These are phyloP conservation scores for Hortiboletus flavorubellus DNA, from an alignment of 768 basidiomycete genomes.

Conservation along the genomic window DNA sequence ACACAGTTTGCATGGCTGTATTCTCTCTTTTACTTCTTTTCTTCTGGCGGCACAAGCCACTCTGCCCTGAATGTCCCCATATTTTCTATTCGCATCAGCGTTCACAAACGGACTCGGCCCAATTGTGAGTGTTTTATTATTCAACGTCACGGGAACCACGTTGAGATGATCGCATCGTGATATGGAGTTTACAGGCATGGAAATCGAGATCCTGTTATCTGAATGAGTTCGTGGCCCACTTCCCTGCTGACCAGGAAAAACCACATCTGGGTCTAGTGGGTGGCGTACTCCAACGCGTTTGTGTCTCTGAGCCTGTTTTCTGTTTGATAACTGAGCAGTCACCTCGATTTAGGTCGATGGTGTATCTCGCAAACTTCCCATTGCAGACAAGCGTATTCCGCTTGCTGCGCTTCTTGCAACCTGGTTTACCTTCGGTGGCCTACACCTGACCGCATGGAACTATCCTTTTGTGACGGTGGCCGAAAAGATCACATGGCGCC, in stretches of 20 bases:
- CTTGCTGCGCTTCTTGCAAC: background rate
- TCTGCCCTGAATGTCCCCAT: background rate
- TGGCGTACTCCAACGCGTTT: background rate
- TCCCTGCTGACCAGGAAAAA: background rate
- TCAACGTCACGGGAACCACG: background rate
- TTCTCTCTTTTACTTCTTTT: background rate
- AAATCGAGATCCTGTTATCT: background rate
- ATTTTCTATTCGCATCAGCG: background rate
- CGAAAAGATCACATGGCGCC: background rate
- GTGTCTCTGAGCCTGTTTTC: background rate
- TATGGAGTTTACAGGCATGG: background rate
- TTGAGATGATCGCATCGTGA: background rate
- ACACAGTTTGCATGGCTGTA: background rate
- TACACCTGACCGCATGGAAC: background rate
- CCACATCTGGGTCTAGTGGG: too few relatives aligned
- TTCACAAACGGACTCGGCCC: background rate
- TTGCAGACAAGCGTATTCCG: too few relatives aligned
- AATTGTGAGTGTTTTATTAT: background rate
- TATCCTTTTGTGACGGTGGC: background rate
- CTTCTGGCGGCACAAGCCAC: conserved; percentile 4
- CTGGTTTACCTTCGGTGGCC: background rate
- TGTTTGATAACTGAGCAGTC: background rate
- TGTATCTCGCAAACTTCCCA: too few relatives aligned
- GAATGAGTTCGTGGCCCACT: background rate
- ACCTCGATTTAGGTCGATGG: too few relatives aligned